Base-by-base conservation (phyloP, 495 filamentous ascomycete species). In the Neurospora cerealis region DNA sequence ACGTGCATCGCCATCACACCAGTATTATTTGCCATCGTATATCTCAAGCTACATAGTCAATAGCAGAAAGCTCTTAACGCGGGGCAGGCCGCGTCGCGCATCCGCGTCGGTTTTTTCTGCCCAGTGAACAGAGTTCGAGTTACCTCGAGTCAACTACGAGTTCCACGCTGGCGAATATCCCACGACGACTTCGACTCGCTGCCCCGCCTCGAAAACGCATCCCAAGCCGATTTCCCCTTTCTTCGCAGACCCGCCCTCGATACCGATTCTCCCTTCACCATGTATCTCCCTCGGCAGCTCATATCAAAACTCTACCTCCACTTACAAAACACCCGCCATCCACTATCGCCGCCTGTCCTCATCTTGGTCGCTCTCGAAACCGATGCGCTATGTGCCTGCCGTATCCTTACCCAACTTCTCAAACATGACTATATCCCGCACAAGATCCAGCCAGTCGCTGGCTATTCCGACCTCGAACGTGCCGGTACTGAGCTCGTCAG, bases 361-460 rank as follows among this genome's bases (percentile, higher is more conserved):
- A 89, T 99, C 72, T 90, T 99, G 69, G 94, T 93, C 74, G 93
- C 95, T 39, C 91, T 98, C 78, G 96, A 97, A 80, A 93, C 95
- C 66, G 96, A 99, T 85, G 92, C 95, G 70, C 90, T 99, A 42
- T 98, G 96, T 83, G 96, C 95, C 70, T 95, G 93, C 78, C 94
- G 95, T 70, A 98, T 99, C 72, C 88, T 99, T 19, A 96, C 96
- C 2, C 87, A 90, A 17, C 87, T 98, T 21, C 86, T 99, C 70
- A 97, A 95, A 85, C 92, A 93, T 85, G 96, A 99, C 86, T 98
- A 95, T 80, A 96, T 99, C 76, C 91, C 91, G n/a, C 95, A 98
- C 83, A 98, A 97, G 86, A 97, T 98, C 74, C 93, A 97, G 77
- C 96, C 96, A 5, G 91, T 99, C 42, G 88, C 92, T 19, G 96